phyloP scores from a whole-genome alignment of 768 basidiomycete species.

The Boletellus ananiceps region DNA sequence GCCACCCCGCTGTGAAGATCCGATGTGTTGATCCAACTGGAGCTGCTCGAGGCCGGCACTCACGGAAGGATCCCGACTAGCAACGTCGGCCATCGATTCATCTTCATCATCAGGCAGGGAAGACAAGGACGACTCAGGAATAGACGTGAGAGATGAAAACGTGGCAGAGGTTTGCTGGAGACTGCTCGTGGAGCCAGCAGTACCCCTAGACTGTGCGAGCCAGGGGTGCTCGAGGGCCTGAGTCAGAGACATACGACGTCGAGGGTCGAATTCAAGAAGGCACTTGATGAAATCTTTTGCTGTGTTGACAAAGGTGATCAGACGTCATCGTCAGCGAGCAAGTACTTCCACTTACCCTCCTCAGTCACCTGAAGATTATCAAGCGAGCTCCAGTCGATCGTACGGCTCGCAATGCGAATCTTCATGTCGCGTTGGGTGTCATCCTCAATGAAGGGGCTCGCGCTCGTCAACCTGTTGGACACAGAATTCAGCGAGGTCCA shows the following conservation, averaged over 20 bases:
- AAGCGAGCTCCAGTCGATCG: slow-evolving; percentile 59
- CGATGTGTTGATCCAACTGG: slow-evolving; percentile 25
- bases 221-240: slow-evolving; percentile 73
- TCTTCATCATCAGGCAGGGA: slow-evolving; percentile 23
- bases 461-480: slow-evolving; percentile 63
- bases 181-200: not conserved
- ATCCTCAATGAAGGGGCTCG: slow-evolving; percentile 78
- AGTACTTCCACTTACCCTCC: slow-evolving; percentile 38
- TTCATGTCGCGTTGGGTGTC: slow-evolving; percentile 56
- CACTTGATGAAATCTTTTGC: slow-evolving; percentile 61
- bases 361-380: slow-evolving; percentile 35
- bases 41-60: slow-evolving; percentile 32
- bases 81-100: slow-evolving; percentile 11
- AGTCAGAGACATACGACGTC: slow-evolving; percentile 62
- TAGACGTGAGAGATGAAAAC: slow-evolving; percentile 10
- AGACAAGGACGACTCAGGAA: slow-evolving; percentile 18
- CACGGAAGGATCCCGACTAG: slow-evolving; percentile 22
- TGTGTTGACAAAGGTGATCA: slow-evolving; percentile 36
- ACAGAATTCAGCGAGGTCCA: not conserved
- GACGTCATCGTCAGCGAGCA: not conserved
- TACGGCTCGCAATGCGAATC: slow-evolving; percentile 52
- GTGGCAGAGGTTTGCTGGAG: slow-evolving; percentile 1
- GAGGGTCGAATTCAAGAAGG: slow-evolving; percentile 65
- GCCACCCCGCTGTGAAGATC: slow-evolving; percentile 6
- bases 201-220: slow-evolving; percentile 38